phyloP scores from a whole-genome alignment of 306 rosid genomes.

The Lathyrus sativus region DNA sequence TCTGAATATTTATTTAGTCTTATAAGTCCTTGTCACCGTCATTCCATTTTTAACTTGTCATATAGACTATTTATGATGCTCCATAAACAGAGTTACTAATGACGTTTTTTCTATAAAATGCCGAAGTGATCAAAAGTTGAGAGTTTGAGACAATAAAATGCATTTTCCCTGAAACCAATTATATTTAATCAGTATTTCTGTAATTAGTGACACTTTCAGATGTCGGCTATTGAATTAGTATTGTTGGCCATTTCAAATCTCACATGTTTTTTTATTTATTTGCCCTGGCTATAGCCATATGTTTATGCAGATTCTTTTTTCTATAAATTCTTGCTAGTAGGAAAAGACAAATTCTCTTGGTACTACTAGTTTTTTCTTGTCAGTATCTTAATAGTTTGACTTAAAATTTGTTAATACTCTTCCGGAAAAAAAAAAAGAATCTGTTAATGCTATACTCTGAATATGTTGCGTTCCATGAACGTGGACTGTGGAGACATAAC shows the following conservation, averaged over 20 bases:
- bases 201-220: conserved; percentile 3
- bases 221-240: not conserved
- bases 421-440: too few species aligned
- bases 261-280: conserved; percentile 5
- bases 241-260: conserved; percentile 14
- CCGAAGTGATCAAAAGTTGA: not conserved
- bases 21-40: not conserved
- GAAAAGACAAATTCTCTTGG: conserved; percentile 10
- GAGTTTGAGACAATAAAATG: conserved; percentile 7
- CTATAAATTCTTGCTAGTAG: conserved; percentile 12
- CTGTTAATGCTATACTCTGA: not conserved
- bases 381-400: not conserved
- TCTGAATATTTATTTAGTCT: not conserved
- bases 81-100: not conserved
- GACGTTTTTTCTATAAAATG: not conserved
- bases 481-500: conserved; percentile 17
- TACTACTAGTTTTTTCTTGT: not conserved
- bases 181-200: not conserved
- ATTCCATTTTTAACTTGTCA: not conserved
- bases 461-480: conserved; percentile 13
- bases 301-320: conserved; percentile 4
- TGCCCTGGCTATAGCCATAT: not conserved
- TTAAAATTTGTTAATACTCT: conserved; percentile 10
- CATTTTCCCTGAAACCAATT: not conserved
- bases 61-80: conserved; percentile 26